These are phyloP conservation scores for Biscutella auriculata DNA, from an alignment of 441 rosid genomes.

Conservation along the genomic window DNA sequence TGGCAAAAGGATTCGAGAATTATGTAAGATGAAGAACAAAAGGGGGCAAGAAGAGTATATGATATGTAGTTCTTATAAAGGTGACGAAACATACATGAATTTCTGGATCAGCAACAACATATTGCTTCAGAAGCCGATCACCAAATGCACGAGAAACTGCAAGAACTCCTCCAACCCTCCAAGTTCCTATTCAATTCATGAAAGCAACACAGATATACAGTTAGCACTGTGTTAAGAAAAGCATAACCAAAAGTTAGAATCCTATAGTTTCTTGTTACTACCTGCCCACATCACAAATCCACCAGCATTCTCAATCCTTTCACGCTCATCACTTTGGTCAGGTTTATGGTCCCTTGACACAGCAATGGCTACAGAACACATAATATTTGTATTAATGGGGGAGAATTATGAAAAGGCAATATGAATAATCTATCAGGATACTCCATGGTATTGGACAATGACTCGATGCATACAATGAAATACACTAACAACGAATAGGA, in stretches of 20 bases:
- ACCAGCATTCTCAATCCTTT: constrained; percentile 90
- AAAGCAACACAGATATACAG: too few relatives aligned
- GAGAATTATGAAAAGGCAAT: too few relatives aligned
- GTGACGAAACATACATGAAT: constrained; percentile 64
- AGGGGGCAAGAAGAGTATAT: too few relatives aligned
- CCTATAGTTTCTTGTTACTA: constrained; percentile 23
- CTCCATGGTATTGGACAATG: too few relatives aligned
- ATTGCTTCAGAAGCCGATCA: constrained; percentile 76
- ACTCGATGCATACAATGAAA: too few relatives aligned
- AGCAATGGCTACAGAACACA: constrained; percentile 55
- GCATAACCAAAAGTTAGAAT: neutral
- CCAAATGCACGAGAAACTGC: constrained; percentile 99
- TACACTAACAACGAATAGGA: too few relatives aligned
- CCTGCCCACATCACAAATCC: constrained; percentile 99
- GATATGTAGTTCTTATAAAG: too few relatives aligned
- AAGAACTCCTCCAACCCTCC: constrained; percentile 98
- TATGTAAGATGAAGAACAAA: constrained; percentile 12
- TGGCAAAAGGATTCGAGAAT: too few relatives aligned
- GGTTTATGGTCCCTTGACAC: constrained; percentile 97
- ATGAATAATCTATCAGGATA: too few relatives aligned
- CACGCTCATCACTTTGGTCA: constrained; percentile 88
- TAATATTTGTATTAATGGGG: too few relatives aligned
- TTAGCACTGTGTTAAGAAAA: neutral
- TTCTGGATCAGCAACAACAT: constrained; percentile 97
- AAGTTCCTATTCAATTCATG: constrained; percentile 50